Evolutionary conservation across 805 yeast genomes (phyloP), one percentile per base, ranked within the genome.

Genomic region (Teunomyces lycoperdinae): DNA sequence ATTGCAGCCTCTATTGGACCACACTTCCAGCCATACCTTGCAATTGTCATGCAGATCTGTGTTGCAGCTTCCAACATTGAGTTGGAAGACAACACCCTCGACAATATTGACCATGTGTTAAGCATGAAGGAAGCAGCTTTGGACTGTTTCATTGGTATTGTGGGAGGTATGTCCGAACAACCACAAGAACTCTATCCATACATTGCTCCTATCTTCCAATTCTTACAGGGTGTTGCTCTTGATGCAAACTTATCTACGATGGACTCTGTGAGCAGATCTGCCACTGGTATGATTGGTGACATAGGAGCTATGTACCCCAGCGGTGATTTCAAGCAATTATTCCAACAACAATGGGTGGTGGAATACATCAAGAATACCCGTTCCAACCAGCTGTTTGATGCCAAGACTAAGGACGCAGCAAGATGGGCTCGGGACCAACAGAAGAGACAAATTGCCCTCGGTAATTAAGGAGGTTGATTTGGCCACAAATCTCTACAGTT

Each of bases 391-490:
- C 57, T 74, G 29, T 87, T 83, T 62, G 73, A 81, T 31, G 81
- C 79, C 57, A 70, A 77, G 47, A 89, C 97, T 9, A 83, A 81
- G 63, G 94, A 87, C 60, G 88, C 96, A n/a, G 97, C 97, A 7
- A 81, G 91, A 70, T 94, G 98, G 98, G 97, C 99, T 11, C 81
- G 94, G 57, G 96, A 87, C 60, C 96, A 85, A 69, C 88, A 81
- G 63, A 80, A 79, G 67, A 70, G 72, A 50, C 75, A 70, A 30
- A n/a, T 48, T 26, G 13, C 31, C 14, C 26, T 20, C 13, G 27
- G 35, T 55, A 42, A 17, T 34, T 16, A 17, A 20, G 20, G 31
- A 9, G 45, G 26, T 13, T 20, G 4, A 20, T 26, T 17, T 16
- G 6, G 7, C 43, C 11, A 14, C 30, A 41, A 40, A 13, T 42